Evolutionary conservation across 345 rosid genomes (phyloP).

Genomic region (Erodium maritimum): DNA sequence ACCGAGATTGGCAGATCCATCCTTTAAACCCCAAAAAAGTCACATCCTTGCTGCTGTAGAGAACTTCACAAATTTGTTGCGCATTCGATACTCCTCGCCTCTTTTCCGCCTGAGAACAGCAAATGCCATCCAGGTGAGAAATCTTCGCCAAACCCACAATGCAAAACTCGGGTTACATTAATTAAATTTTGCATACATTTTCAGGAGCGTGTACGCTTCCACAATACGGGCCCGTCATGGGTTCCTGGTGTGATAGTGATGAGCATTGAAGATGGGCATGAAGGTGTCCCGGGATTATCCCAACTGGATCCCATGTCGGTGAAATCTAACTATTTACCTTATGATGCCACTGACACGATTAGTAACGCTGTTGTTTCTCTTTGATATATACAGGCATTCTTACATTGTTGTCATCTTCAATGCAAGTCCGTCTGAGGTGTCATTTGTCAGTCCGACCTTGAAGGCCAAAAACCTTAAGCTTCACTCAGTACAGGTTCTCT

Average conservation of each 20-base stretch:
- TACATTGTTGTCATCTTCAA: slow-evolving; percentile 61
- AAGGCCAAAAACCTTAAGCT: slow-evolving; percentile 41
- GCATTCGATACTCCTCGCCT: slow-evolving; percentile 80
- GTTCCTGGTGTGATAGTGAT: slow-evolving; percentile 70
- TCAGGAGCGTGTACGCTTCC: slow-evolving; percentile 64
- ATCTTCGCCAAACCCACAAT: too few species aligned
- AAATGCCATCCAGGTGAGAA: slow-evolving; percentile 68
- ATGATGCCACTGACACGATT: background rate
- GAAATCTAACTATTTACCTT: background rate
- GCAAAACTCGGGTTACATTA: too few species aligned
- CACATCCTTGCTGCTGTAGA: slow-evolving; percentile 65
- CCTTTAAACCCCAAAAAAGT: slow-evolving; percentile 66
- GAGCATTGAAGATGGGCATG: slow-evolving; percentile 79
- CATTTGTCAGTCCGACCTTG: slow-evolving; percentile 33
- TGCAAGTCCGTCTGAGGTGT: slow-evolving; percentile 46
- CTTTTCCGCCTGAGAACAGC: slow-evolving; percentile 73
- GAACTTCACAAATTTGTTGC: slow-evolving; percentile 51
- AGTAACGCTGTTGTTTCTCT: slow-evolving; percentile 10
- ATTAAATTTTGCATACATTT: background rate
- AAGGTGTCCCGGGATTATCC: slow-evolving; percentile 45
- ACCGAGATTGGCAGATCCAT: slow-evolving; percentile 75
- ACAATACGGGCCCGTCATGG: slow-evolving; percentile 59
- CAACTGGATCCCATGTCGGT: slow-evolving; percentile 69
- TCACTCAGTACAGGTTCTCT: slow-evolving; percentile 65
- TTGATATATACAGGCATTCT: slow-evolving; percentile 38